phyloP scores from a whole-genome alignment of 176 grass and related monocot species.

The Paspalum notatum region DNA sequence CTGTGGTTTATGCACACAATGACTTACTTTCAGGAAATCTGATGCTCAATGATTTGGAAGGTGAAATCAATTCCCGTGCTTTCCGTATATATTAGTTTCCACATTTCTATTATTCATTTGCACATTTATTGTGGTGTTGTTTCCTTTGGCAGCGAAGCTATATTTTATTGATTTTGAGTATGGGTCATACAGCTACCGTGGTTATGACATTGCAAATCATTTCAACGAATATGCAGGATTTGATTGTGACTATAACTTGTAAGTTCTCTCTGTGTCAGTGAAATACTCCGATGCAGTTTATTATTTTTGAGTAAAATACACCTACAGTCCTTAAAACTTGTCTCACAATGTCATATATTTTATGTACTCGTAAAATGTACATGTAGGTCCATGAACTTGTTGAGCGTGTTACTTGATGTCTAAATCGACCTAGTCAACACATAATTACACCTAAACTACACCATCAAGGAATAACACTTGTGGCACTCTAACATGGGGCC shows the following conservation, averaged over 20 bases:
- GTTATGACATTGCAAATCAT: slow-evolving; percentile 95
- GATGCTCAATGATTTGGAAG: slow-evolving; percentile 93
- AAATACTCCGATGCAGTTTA: slow-evolving; percentile 13
- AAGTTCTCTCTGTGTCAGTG: slow-evolving; percentile 39
- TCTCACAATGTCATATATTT: too few relatives aligned
- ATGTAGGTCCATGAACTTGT: too few relatives aligned
- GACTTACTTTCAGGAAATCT: slow-evolving; percentile 98
- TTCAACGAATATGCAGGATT: slow-evolving; percentile 98
- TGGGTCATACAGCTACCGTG: slow-evolving; percentile 95
- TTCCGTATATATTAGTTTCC: not conserved
- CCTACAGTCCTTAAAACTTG: too few relatives aligned
- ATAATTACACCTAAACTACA: too few relatives aligned
- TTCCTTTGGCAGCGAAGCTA: slow-evolving; percentile 66
- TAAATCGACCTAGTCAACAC: too few relatives aligned
- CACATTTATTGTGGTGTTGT: slow-evolving; percentile 19
- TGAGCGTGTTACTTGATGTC: too few relatives aligned
- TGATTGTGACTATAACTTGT: slow-evolving; percentile 90
- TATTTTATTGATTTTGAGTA: slow-evolving; percentile 99
- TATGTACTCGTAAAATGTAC: too few relatives aligned
- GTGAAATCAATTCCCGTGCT: slow-evolving; percentile 33
- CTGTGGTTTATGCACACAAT: slow-evolving; percentile 87
- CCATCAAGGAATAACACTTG: too few relatives aligned
- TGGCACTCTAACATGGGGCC: too few relatives aligned
- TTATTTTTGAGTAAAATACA: not conserved
- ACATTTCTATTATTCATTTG: slow-evolving; percentile 3